Percentiles rank a stretch among this genome's conserved stretches.
Evolutionary conservation across 2,329 filamentous ascomycete species (phyloP).

Genomic region (Cladophialophora immunda): DNA sequence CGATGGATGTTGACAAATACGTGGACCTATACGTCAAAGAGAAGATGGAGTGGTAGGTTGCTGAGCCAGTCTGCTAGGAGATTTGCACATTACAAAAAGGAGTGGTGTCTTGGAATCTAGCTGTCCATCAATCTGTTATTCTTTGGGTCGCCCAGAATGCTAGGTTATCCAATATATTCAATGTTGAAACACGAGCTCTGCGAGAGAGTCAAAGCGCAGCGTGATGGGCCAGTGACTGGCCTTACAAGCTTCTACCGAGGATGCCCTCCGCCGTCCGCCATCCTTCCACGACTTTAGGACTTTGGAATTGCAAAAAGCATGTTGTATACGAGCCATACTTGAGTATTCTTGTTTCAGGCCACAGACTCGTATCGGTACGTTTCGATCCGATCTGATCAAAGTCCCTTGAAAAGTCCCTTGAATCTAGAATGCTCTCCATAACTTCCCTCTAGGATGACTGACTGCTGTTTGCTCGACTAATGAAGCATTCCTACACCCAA

Average conservation of each 20-base stretch:
- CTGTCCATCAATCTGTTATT: background rate
- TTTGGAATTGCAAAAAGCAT: background rate
- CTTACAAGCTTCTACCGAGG: background rate
- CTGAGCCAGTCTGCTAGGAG: background rate
- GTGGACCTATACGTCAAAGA: conserved; percentile 82
- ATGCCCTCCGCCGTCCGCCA: background rate
- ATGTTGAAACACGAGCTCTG: background rate
- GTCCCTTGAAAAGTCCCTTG: background rate
- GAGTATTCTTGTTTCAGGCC: background rate
- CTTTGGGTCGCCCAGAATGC: background rate
- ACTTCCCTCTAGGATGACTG: background rate
- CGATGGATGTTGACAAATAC: conserved; percentile 88
- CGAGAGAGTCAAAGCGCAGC: background rate
- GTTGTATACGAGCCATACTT: background rate
- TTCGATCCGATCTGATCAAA: background rate
- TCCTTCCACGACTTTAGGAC: background rate
- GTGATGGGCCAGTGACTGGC: background rate
- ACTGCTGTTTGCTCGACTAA: background rate
- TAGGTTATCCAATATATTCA: background rate
- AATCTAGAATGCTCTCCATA: background rate
- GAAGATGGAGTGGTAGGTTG: conserved; percentile 50
- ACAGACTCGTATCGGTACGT: background rate
- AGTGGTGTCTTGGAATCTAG: background rate
- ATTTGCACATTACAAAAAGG: conserved; percentile 1
- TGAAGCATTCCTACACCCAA: background rate